Evolutionary conservation across 225 moss, liverwort and hornwort species (phyloP).

Genomic region (Polytrichum commune): DNA sequence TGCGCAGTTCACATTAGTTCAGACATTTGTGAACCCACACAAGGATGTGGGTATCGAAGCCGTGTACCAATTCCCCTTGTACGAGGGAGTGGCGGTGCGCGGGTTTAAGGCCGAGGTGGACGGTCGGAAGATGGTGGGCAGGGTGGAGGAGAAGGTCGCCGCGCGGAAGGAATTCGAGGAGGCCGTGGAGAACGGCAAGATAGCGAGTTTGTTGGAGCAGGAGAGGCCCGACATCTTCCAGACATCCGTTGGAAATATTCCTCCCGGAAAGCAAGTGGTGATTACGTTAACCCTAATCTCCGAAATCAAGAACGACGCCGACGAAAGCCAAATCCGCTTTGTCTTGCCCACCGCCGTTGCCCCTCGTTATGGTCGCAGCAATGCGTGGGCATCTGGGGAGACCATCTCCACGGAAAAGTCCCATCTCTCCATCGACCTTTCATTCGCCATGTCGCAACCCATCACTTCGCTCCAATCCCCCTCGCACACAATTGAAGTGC

Average conservation of each 20-base stretch:
- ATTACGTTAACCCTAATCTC: slow-evolving; percentile 27
- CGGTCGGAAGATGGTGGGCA: slow-evolving; percentile 21
- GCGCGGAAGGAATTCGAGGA: slow-evolving; percentile 18
- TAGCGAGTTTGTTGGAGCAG: slow-evolving; percentile 29
- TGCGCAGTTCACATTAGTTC: slow-evolving; percentile 17
- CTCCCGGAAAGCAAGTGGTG: slow-evolving; percentile 12
- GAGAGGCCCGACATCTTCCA: slow-evolving; percentile 24
- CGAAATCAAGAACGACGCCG: slow-evolving; percentile 36
- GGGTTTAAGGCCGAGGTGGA: slow-evolving; percentile 25
- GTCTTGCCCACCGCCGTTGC: slow-evolving; percentile 39
- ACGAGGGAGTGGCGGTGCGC: slow-evolving; percentile 30
- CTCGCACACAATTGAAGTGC: slow-evolving; percentile 41
- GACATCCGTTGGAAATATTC: slow-evolving; percentile 26
- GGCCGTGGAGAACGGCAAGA: slow-evolving; percentile 28
- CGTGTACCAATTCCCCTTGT: slow-evolving; percentile 40
- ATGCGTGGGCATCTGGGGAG: not conserved
- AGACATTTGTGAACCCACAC: slow-evolving; percentile 21
- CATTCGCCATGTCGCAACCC: slow-evolving; percentile 31
- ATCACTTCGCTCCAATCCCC: slow-evolving; percentile 55
- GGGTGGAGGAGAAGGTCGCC: slow-evolving; percentile 19
- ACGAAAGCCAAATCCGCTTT: slow-evolving; percentile 36
- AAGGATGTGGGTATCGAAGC: slow-evolving; percentile 14
- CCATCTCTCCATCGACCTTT: slow-evolving; percentile 30
- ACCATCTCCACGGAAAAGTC: not conserved
- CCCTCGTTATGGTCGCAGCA: slow-evolving; percentile 11